Evolutionary conservation across 129 eudicot genomes (phyloP).

Genomic region (Helichrysum umbraculigerum): DNA sequence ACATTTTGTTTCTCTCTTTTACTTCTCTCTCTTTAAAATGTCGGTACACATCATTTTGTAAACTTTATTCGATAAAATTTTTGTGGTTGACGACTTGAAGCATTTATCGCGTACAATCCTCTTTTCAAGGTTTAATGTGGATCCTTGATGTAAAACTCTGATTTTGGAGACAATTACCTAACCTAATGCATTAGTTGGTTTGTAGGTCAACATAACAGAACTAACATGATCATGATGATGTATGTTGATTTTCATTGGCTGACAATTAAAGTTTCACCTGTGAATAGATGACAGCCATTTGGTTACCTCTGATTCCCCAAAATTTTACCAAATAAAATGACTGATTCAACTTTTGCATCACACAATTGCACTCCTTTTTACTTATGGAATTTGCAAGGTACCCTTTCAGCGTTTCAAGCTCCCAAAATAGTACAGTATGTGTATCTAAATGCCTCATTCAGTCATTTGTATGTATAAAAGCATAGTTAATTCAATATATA

Average conservation of each 20-base stretch:
- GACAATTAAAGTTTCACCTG: constrained; percentile 13
- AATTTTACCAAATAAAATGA: not conserved
- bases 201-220: not conserved
- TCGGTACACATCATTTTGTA: too few species aligned
- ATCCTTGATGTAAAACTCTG: not conserved
- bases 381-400: not conserved
- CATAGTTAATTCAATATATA: too few species aligned
- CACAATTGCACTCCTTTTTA: not conserved
- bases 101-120: too few species aligned
- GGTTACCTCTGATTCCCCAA: constrained; percentile 4
- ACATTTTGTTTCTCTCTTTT: too few species aligned
- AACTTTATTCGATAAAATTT: too few species aligned
- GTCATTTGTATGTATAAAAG: too few species aligned
- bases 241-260: constrained; percentile 2
- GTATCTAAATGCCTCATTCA: too few species aligned
- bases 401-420: not conserved
- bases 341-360: constrained; percentile 13
- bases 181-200: not conserved
- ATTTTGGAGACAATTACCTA: not conserved
- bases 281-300: constrained; percentile 22
- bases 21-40: too few species aligned
- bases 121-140: not conserved
- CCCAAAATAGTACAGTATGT: too few species aligned
- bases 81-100: too few species aligned
- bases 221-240: constrained; percentile 5